phyloP scores from a whole-genome alignment of 495 filamentous ascomycete genomes.

The Neurospora sp. region DNA sequence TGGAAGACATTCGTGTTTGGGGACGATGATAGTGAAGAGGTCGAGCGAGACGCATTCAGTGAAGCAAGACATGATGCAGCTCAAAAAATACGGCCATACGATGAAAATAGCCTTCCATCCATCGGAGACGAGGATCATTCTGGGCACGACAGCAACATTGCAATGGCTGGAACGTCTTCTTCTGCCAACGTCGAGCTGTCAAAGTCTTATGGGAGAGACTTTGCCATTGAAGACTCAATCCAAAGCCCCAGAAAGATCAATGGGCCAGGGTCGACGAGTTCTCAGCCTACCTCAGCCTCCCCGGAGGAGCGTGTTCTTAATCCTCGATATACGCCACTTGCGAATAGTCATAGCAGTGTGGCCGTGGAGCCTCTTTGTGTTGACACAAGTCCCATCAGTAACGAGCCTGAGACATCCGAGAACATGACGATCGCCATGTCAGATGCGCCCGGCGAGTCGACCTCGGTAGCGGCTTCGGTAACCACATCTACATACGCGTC shows the following conservation, averaged over 20 bases:
- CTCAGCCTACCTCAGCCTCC: not conserved
- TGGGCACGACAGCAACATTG: constrained; percentile 8
- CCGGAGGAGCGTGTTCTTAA: not conserved
- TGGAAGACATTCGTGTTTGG: constrained; percentile 34
- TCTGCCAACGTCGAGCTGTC: not conserved
- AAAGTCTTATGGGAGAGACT: not conserved
- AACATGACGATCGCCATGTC: constrained; percentile 1
- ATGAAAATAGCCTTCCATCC: constrained; percentile 3
- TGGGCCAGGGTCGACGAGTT: not conserved
- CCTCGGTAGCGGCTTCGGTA: constrained; percentile 9
- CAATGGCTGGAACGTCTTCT: constrained; percentile 8
- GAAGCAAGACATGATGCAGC: constrained; percentile 29
- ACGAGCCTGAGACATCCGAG: not conserved
- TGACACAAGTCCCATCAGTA: not conserved
- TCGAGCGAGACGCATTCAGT: constrained; percentile 20
- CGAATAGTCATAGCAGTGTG: not conserved
- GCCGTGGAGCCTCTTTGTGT: not conserved
- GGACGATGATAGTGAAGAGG: constrained; percentile 22
- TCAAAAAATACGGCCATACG: constrained; percentile 16
- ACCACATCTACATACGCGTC: constrained; percentile 7
- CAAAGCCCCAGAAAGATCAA: not conserved
- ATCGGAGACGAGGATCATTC: constrained; percentile 1
- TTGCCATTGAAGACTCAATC: no score
- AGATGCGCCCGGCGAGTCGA: not conserved
- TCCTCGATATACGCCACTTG: not conserved